A percentile compares a stretch with the other conserved stretches of the same genome.
Evolutionary conservation across 208 protist species (phyloP).

Genomic region (Crithidia fasciculata): DNA sequence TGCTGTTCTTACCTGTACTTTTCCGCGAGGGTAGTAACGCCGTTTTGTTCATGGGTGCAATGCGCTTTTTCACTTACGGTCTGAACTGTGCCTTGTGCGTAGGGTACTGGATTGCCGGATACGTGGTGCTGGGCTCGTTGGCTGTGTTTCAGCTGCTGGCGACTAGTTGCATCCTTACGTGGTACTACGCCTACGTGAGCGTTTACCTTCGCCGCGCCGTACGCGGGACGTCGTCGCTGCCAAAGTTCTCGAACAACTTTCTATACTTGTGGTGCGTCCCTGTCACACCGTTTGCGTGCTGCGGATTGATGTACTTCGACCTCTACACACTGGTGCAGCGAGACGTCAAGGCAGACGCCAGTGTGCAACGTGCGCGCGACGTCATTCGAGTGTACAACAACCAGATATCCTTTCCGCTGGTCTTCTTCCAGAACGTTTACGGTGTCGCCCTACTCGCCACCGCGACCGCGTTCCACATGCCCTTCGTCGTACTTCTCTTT

Average conservation of each 20-base stretch:
- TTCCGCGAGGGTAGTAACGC: conserved; percentile 30
- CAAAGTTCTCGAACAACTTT: conserved; percentile 37
- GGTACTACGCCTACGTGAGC: conserved; percentile 54
- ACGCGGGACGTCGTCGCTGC: conserved; percentile 26
- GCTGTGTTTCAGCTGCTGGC: conserved; percentile 52
- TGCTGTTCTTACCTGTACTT: conserved; percentile 34
- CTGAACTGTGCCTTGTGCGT: conserved; percentile 69
- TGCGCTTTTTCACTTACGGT: conserved; percentile 60
- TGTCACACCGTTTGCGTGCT: conserved; percentile 63
- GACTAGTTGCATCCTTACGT: conserved; percentile 57
- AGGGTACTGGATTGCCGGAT: conserved; percentile 67
- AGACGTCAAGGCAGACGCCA: background rate
- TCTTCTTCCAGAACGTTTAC: conserved; percentile 65
- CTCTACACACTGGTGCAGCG: conserved; percentile 35
- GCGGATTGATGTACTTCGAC: conserved; percentile 63
- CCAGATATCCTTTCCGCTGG: conserved; percentile 52
- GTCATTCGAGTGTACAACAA: conserved; percentile 56
- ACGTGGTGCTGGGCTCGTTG: conserved; percentile 55
- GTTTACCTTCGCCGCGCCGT: conserved; percentile 37
- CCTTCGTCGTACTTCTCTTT: conserved; percentile 62
- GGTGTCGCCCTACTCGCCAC: conserved; percentile 53
- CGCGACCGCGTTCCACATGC: conserved; percentile 64
- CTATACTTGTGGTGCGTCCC: conserved; percentile 64
- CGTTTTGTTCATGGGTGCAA: conserved; percentile 43
- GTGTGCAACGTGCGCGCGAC: conserved; percentile 27